Evolutionary conservation across 2,329 filamentous ascomycete genomes (phyloP).

Genomic region (Arthrinium phaeospermum): DNA sequence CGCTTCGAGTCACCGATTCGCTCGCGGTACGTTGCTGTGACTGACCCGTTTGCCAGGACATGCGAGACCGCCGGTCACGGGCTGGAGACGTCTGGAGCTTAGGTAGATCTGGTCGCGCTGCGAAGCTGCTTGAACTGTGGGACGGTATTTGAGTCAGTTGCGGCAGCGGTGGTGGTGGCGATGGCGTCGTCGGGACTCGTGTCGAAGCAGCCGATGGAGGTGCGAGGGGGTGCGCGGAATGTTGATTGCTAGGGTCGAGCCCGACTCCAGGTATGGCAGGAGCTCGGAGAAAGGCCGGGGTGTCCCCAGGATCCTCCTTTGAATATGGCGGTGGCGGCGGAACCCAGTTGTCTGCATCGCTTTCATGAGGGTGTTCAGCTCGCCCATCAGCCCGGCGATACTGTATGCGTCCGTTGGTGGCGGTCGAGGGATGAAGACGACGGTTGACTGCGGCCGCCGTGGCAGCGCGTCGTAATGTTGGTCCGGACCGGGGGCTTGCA

Average conservation of each 20-base stretch:
- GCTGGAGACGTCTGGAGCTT: slow-evolving; percentile 36
- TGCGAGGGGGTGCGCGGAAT: not conserved
- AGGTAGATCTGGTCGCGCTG: slow-evolving; percentile 35
- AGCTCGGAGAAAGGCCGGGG: slow-evolving; percentile 62
- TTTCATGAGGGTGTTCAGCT: slow-evolving; percentile 80
- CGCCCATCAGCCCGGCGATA: slow-evolving; percentile 74
- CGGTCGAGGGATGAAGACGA: slow-evolving; percentile 65
- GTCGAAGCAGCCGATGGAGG: slow-evolving; percentile 5
- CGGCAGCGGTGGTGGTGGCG: slow-evolving; percentile 13
- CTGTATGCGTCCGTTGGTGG: slow-evolving; percentile 59
- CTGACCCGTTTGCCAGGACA: slow-evolving; percentile 26
- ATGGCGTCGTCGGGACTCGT: slow-evolving; percentile 6
- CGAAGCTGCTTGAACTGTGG: slow-evolving; percentile 22
- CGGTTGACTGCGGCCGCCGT: slow-evolving; percentile 78
- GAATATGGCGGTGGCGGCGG: slow-evolving; percentile 84
- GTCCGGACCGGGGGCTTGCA: slow-evolving; percentile 71
- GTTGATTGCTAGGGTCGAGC: not conserved
- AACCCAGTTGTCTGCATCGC: slow-evolving; percentile 88
- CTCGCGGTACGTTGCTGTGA: slow-evolving; percentile 23
- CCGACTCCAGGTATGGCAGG: slow-evolving; percentile 46
- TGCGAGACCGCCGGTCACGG: slow-evolving; percentile 27
- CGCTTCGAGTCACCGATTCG: not conserved
- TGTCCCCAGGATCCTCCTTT: slow-evolving; percentile 63
- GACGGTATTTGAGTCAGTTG: slow-evolving; percentile 23
- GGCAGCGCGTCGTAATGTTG: slow-evolving; percentile 74